A percentile compares a stretch with the other conserved stretches of the same genome.
Conservation (phyloP, 345 rosid genomes). For the Eucalyptus cloeziana region DNA sequence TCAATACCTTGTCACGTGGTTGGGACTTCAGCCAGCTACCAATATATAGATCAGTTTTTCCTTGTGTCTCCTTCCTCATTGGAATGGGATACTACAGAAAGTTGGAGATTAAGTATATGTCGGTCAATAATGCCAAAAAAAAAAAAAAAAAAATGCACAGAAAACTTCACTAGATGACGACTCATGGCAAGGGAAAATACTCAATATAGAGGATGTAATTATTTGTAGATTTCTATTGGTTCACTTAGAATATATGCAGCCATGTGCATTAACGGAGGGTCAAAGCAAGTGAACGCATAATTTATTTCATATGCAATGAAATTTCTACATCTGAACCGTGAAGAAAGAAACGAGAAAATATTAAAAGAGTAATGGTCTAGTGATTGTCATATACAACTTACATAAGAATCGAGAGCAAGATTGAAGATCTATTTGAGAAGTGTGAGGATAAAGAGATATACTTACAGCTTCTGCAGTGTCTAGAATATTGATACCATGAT, state of each 20-base stretch:
- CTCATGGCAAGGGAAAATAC: not conserved
- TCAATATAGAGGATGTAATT: not conserved
- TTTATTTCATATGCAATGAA: not conserved
- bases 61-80: constrained; percentile 79
- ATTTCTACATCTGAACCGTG: not conserved
- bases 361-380: not conserved
- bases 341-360: not conserved
- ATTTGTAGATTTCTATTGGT: not conserved
- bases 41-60: constrained; percentile 72
- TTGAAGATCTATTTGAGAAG: not conserved
- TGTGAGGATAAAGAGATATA: not conserved
- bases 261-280: not conserved
- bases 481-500: constrained; percentile 57
- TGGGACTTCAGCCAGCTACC: constrained; percentile 81
- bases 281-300: not conserved
- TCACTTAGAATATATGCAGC: not conserved
- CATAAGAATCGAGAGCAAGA: not conserved
- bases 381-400: not conserved
- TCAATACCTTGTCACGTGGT: constrained; percentile 72
- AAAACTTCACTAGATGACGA: not conserved
- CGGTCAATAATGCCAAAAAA: not conserved
- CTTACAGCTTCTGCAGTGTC: constrained; percentile 87
- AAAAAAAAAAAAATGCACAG: not conserved
- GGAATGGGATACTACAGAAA: constrained; percentile 65
- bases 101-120: not conserved